phyloP scores from a whole-genome alignment of 2,329 filamentous ascomycete genomes.

The Sclerotinia subarctica region DNA sequence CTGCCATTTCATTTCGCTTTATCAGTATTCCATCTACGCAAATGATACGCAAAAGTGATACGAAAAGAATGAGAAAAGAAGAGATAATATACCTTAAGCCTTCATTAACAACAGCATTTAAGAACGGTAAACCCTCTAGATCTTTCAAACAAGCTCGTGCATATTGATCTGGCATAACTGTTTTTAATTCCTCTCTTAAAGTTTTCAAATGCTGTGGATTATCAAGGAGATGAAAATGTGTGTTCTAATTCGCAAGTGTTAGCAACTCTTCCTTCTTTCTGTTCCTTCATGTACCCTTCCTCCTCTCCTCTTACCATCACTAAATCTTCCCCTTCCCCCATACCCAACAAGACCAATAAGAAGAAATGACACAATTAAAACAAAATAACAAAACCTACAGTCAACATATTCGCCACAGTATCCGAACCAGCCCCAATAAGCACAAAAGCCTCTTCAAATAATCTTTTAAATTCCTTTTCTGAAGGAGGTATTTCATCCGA shows the following conservation, averaged over 20 bases:
- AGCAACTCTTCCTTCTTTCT: rapidly evolving
- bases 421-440: slow-evolving; percentile 29
- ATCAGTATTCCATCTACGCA: neutral
- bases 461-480: slow-evolving; percentile 24
- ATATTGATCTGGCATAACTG: slow-evolving; percentile 13
- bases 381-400: neutral
- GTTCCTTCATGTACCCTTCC: no score
- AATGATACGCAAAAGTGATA: neutral
- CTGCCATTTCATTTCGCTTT: neutral
- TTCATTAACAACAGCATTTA: slow-evolving; percentile 25
- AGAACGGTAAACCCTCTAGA: slow-evolving; percentile 26
- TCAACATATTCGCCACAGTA: slow-evolving; percentile 25
- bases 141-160: slow-evolving; percentile 21
- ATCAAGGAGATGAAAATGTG: slow-evolving; percentile 26
- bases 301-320: neutral
- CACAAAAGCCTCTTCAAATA: slow-evolving; percentile 29
- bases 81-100: slow-evolving; percentile 22
- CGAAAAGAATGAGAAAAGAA: neutral
- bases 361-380: no score
- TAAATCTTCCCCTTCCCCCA: neutral
- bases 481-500: slow-evolving; percentile 23
- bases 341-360: no score
- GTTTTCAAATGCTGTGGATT: slow-evolving; percentile 26
- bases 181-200: slow-evolving; percentile 24
- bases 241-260: neutral